Conservation (phyloP, 768 basidiomycete genomes). For the Chlorophyllum brunneum region DNA sequence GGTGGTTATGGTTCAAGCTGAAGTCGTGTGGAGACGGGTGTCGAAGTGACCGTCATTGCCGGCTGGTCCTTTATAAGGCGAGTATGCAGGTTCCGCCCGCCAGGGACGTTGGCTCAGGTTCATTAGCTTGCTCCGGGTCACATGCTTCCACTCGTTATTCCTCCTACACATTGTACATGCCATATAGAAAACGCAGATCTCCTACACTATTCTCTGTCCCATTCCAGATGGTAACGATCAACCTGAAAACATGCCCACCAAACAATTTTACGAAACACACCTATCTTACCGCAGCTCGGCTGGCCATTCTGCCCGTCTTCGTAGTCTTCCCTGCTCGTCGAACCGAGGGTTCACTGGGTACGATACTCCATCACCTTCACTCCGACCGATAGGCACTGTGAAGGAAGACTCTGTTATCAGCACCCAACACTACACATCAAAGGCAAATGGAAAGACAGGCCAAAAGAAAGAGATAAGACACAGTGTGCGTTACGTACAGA, state of each 20-base stretch:
- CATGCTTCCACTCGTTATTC: not conserved
- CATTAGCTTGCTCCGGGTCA: slow-evolving; percentile 6
- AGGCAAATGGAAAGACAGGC: not conserved
- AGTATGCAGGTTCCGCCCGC: slow-evolving; percentile 16
- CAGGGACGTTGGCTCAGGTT: slow-evolving; percentile 7
- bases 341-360: slow-evolving; percentile 75
- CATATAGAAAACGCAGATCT: not conserved
- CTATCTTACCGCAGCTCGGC: slow-evolving; percentile 47
- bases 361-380: slow-evolving; percentile 52
- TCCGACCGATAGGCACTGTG: slow-evolving; percentile 50
- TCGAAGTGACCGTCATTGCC: slow-evolving; percentile 3
- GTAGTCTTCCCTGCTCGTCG: slow-evolving; percentile 63
- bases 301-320: slow-evolving; percentile 69
- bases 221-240: not conserved
- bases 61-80: slow-evolving; percentile 6
- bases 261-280: not conserved
- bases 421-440: not conserved
- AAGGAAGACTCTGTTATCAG: slow-evolving; percentile 30
- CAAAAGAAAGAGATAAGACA: slow-evolving; percentile 9
- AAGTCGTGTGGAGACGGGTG: slow-evolving; percentile 4
- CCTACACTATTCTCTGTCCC: not conserved
- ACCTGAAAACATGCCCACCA: not conserved
- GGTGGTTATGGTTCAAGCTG: slow-evolving; percentile 2
- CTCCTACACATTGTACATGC: not conserved
- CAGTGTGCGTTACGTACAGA: slow-evolving; percentile 1